Evolutionary conservation across 257 asterid species (phyloP).

Genomic region (Thymus quinquecostatus): DNA sequence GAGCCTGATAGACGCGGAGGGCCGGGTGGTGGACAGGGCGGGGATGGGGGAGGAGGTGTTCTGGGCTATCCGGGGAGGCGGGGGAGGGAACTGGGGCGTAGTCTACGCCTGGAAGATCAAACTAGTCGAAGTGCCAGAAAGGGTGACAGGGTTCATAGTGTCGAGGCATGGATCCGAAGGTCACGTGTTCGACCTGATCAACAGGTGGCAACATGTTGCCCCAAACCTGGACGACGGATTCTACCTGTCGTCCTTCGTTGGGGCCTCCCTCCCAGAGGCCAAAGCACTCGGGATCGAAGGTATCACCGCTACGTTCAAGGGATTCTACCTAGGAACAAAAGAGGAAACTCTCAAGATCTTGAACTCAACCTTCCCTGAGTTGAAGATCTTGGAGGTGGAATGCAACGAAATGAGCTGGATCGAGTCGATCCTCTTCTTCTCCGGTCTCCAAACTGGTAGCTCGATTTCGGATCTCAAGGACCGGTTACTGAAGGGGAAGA

Average conservation of each 20-base stretch:
- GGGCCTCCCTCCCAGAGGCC: conserved; percentile 48
- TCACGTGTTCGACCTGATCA: conserved; percentile 34
- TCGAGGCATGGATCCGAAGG: conserved; percentile 47
- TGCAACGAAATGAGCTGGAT: conserved; percentile 77
- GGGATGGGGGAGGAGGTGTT: conserved; percentile 86
- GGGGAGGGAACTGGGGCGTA: conserved; percentile 75
- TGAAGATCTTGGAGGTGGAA: conserved; percentile 37
- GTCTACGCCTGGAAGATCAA: conserved; percentile 70
- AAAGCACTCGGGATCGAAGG: conserved; percentile 23
- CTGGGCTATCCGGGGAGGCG: conserved; percentile 91
- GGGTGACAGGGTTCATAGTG: conserved; percentile 49
- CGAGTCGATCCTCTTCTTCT: conserved; percentile 63
- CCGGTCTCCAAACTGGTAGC: conserved; percentile 45
- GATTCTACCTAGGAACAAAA: conserved; percentile 57
- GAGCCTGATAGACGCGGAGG: conserved; percentile 51
- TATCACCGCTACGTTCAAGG: conserved; percentile 65
- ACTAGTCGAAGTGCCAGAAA: conserved; percentile 43
- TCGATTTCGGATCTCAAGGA: conserved; percentile 39
- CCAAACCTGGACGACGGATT: conserved; percentile 49
- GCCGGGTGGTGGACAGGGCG: conserved; percentile 53
- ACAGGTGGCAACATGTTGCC: conserved; percentile 68
- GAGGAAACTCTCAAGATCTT: conserved; percentile 40
- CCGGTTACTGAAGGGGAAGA: conserved; percentile 44
- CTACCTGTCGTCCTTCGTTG: conserved; percentile 57
- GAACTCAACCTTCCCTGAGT: conserved; percentile 45